These are phyloP conservation scores for Fusarium nematophilum DNA, from an alignment of 2,329 filamentous ascomycete genomes.

Conservation along the genomic window DNA sequence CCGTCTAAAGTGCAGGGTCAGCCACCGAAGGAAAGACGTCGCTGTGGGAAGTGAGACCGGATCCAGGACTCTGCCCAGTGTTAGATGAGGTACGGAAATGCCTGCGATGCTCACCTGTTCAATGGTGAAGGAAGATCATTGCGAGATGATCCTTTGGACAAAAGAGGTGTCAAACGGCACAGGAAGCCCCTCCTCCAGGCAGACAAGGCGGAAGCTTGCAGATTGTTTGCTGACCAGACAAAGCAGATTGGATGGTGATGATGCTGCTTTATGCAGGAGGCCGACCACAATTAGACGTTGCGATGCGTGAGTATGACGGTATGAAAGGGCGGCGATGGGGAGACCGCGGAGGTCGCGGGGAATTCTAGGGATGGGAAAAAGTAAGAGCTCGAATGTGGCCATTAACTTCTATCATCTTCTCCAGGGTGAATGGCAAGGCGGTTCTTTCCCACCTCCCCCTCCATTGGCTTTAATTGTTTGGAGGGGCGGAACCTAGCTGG, in stretches of 20 bases:
- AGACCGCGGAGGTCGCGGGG: neutral
- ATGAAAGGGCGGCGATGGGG: too few relatives aligned
- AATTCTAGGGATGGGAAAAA: neutral
- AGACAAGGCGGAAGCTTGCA: neutral
- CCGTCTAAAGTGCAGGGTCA: neutral
- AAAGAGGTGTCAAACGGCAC: too few relatives aligned
- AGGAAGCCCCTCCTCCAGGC: neutral
- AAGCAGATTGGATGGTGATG: constrained; percentile 4
- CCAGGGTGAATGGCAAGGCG: too few relatives aligned
- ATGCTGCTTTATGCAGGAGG: constrained; percentile 29
- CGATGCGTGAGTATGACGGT: too few relatives aligned
- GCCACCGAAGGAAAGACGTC: neutral
- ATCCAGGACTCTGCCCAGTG: neutral
- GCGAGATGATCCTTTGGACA: too few relatives aligned
- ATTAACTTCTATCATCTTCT: too few relatives aligned
- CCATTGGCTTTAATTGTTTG: neutral
- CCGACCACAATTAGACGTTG: constrained; percentile 4
- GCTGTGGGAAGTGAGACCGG: neutral
- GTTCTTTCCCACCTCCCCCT: too few relatives aligned
- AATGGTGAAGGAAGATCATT: neutral
- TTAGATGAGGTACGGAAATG: neutral
- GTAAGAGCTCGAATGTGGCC: too few relatives aligned
- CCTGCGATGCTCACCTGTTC: neutral
- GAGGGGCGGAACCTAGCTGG: neutral
- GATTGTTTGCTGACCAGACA: neutral